These are phyloP conservation scores for Trametes pubescens DNA, from an alignment of 1,284 basidiomycete genomes.

Conservation along the genomic window DNA sequence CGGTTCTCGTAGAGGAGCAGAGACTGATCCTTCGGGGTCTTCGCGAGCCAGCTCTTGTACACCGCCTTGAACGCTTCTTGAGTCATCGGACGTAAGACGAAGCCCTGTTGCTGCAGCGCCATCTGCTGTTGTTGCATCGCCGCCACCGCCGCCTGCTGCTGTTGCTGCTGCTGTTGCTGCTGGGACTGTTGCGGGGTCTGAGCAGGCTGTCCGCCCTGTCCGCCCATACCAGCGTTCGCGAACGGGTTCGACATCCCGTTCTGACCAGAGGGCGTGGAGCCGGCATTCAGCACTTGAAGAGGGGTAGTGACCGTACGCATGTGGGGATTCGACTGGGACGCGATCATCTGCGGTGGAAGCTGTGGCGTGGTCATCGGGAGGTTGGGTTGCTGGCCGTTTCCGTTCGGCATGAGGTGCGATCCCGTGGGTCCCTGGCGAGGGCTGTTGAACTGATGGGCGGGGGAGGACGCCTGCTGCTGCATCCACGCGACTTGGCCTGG, in stretches of 20 bases:
- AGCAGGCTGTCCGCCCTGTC: constrained; percentile 8
- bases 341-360: constrained; percentile 27
- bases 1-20: constrained; percentile 58
- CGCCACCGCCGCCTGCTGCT: constrained; percentile 10
- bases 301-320: constrained; percentile 27
- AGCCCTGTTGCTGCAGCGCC: neutral
- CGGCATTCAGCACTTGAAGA: constrained; percentile 21
- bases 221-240: constrained; percentile 11
- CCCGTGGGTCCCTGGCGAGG: constrained; percentile 17
- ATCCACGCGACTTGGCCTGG: constrained; percentile 29
- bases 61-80: constrained; percentile 57
- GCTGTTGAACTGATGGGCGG: constrained; percentile 26
- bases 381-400: constrained; percentile 23
- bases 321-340: constrained; percentile 24
- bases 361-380: constrained; percentile 31
- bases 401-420: constrained; percentile 23
- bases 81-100: constrained; percentile 37
- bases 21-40: constrained; percentile 50
- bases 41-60: constrained; percentile 56
- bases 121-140: constrained; percentile 5
- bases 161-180: constrained; percentile 1
- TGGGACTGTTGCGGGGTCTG: constrained; percentile 11
- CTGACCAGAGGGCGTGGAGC: constrained; percentile 17
- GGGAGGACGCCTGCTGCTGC: constrained; percentile 22
- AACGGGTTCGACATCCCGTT: constrained; percentile 21